Conservation (phyloP, 2,329 filamentous ascomycete species). For the Arthrobotrys iridis region DNA sequence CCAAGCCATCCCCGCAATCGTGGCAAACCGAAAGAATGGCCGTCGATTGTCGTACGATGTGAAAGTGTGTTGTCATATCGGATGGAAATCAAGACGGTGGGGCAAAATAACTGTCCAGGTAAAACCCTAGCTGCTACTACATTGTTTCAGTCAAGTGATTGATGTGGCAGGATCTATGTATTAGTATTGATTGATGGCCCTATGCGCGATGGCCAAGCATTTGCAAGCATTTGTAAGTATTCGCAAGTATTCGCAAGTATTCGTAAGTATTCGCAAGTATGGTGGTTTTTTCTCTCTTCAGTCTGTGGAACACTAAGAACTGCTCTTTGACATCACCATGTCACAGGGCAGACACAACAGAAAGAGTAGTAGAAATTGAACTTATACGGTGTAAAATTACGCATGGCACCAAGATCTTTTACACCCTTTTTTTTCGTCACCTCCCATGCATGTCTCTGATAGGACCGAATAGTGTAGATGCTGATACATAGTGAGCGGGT, state of each 20-base stretch:
- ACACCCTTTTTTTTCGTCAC: too few relatives aligned
- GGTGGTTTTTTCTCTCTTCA: too few relatives aligned
- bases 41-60: neutral
- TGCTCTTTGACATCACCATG: neutral
- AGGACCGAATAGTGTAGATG: neutral
- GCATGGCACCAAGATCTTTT: too few relatives aligned
- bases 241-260: too few relatives aligned
- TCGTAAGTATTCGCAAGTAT: too few relatives aligned
- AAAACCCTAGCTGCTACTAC: slow-evolving; percentile 6
- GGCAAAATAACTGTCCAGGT: neutral
- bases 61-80: slow-evolving; percentile 11
- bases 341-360: too few relatives aligned
- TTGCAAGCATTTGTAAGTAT: too few relatives aligned
- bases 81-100: neutral
- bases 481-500: neutral
- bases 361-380: too few relatives aligned
- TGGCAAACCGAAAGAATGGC: neutral
- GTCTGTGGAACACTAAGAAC: too few relatives aligned
- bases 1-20: slow-evolving; percentile 12
- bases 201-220: neutral
- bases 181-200: neutral
- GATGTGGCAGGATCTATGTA: neutral
- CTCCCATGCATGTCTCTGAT: too few relatives aligned
- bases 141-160: neutral
- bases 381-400: too few relatives aligned